A percentile compares a stretch with the other conserved stretches of the same genome.
Evolutionary conservation across 2,329 filamentous ascomycete genomes (phyloP).

Genomic region (Neopestalotiopsis rosae): DNA sequence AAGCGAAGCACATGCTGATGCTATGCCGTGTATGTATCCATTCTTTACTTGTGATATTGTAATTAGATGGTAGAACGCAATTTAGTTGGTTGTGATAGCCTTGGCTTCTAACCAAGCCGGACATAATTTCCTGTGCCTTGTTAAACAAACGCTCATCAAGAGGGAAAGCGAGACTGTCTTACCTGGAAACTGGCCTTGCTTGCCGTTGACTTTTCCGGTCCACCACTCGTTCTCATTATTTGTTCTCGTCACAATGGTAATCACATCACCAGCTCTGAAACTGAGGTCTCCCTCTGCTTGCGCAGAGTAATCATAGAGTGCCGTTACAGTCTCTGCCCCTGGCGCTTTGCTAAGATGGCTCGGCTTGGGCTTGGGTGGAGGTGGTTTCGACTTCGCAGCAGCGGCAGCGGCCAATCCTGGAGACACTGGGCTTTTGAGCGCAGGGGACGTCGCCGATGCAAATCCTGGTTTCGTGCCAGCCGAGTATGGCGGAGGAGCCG

Average conservation of each 20-base stretch:
- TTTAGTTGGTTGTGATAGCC: not conserved
- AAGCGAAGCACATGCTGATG: slow-evolving; percentile 2
- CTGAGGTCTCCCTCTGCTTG: slow-evolving; percentile 94
- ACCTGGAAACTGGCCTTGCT: slow-evolving; percentile 95
- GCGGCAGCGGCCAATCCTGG: slow-evolving; percentile 50
- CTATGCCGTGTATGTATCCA: not conserved
- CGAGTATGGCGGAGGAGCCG: slow-evolving; percentile 78
- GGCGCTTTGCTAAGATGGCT: slow-evolving; percentile 70
- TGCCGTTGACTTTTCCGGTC: slow-evolving; percentile 80
- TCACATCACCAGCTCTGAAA: slow-evolving; percentile 85
- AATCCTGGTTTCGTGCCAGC: slow-evolving; percentile 39
- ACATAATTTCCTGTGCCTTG: slow-evolving; percentile 55
- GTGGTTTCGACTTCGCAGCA: slow-evolving; percentile 71
- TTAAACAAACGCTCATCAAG: not conserved
- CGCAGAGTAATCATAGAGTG: slow-evolving; percentile 94
- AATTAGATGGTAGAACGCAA: slow-evolving; percentile 2
- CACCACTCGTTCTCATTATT: slow-evolving; percentile 97
- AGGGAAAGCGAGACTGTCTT: slow-evolving; percentile 39
- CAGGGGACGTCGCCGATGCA: slow-evolving; percentile 35
- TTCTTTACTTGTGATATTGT: not conserved
- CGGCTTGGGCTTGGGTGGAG: slow-evolving; percentile 84
- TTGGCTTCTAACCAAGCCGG: slow-evolving; percentile 40
- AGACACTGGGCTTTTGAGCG: slow-evolving; percentile 32
- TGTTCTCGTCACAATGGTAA: slow-evolving; percentile 86
- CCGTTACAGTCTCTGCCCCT: slow-evolving; percentile 77